Evolutionary conservation across 2,329 filamentous ascomycete genomes (phyloP).

Genomic region (Colletotrichum sansevieriae): DNA sequence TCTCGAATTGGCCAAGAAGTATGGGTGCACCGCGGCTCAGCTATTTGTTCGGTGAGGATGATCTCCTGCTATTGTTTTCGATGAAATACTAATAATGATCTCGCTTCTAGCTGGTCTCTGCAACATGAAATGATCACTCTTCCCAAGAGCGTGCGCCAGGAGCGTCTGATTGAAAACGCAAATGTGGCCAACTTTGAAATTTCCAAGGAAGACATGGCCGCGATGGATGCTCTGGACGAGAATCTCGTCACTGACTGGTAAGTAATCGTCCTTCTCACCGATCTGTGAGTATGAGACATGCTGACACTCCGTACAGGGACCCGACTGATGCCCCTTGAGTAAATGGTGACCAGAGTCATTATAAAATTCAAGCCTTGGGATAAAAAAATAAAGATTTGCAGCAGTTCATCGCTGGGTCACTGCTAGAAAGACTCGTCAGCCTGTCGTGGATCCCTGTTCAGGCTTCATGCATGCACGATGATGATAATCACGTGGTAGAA

Average conservation of each 20-base stretch:
- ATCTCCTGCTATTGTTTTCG: too few relatives aligned
- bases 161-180: slow-evolving; percentile 75
- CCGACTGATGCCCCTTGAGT: slow-evolving; percentile 48
- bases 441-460: too few relatives aligned
- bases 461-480: too few relatives aligned
- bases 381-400: too few relatives aligned
- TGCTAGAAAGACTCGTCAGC: too few relatives aligned
- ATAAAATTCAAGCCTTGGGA: not conserved
- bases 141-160: slow-evolving; percentile 76
- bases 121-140: slow-evolving; percentile 80
- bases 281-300: too few relatives aligned
- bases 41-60: slow-evolving; percentile 69
- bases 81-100: not conserved
- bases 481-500: too few relatives aligned
- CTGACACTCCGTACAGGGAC: slow-evolving; percentile 44
- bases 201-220: slow-evolving; percentile 71
- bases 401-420: too few relatives aligned
- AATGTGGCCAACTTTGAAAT: slow-evolving; percentile 73
- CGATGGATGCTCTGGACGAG: slow-evolving; percentile 76
- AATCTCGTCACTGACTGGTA: slow-evolving; percentile 78
- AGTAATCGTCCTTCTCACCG: slow-evolving; percentile 37
- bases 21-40: slow-evolving; percentile 78
- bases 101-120: slow-evolving; percentile 74
- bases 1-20: slow-evolving; percentile 72
- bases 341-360: not conserved